Percentiles rank a stretch among this genome's conserved stretches.
These are phyloP conservation scores for Colletotrichum tanaceti DNA, from an alignment of 2,329 filamentous ascomycete species.

Conservation along the genomic window DNA sequence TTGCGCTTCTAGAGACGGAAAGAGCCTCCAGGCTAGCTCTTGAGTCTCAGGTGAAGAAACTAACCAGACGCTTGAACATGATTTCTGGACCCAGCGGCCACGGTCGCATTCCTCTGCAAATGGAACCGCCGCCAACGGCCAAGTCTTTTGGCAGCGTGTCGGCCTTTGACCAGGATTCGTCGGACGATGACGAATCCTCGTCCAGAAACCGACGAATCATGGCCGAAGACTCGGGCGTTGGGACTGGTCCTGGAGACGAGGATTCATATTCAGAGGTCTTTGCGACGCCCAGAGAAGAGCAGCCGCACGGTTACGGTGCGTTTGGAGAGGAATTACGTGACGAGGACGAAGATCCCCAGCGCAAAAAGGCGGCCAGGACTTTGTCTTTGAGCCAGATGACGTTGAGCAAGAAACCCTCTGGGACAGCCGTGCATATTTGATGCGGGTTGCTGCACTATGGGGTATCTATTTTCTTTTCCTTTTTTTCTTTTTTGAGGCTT, in stretches of 20 bases:
- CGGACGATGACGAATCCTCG: conserved; percentile 48
- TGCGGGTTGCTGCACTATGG: conserved; percentile 34
- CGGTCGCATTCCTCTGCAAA: conserved; percentile 40
- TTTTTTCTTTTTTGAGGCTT: conserved; percentile 37
- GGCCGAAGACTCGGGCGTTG: conserved; percentile 52
- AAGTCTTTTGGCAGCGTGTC: conserved; percentile 54
- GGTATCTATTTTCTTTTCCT: conserved; percentile 29
- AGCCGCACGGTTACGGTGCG: conserved; percentile 48
- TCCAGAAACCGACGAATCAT: conserved; percentile 37
- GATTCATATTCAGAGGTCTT: conserved; percentile 62
- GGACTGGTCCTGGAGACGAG: conserved; percentile 51
- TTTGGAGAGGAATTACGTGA: conserved; percentile 57
- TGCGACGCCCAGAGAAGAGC: conserved; percentile 64
- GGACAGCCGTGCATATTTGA: conserved; percentile 25
- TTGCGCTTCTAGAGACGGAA: conserved; percentile 67
- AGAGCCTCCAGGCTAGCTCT: conserved; percentile 66
- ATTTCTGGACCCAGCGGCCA: conserved; percentile 48
- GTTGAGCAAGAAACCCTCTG: conserved; percentile 51
- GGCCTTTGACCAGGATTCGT: conserved; percentile 58
- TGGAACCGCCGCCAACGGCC: conserved; percentile 50
- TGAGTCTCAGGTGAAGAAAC: conserved; percentile 66
- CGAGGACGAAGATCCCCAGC: conserved; percentile 52
- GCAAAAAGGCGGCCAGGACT: conserved; percentile 69
- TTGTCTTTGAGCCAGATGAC: conserved; percentile 73
- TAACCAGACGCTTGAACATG: conserved; percentile 62